Percentiles rank a stretch among this genome's conserved stretches.
phyloP scores from a whole-genome alignment of 2,329 filamentous ascomycete genomes.

The Ceratocystis albifundus region DNA sequence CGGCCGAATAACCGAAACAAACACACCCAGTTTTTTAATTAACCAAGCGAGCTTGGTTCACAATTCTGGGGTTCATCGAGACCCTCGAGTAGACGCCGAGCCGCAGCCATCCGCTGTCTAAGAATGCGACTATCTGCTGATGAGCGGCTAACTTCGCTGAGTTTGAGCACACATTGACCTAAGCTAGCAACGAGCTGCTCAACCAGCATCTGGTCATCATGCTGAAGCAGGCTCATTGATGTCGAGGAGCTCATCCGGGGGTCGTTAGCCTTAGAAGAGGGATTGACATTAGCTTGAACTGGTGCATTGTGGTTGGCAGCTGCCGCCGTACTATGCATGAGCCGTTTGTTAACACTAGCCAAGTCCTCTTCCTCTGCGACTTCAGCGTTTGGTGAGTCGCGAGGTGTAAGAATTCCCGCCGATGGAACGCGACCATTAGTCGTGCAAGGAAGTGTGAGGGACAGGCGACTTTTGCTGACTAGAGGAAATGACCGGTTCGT shows the following conservation, averaged over 20 bases:
- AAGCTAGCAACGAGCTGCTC: conserved; percentile 49
- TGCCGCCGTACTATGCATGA: conserved; percentile 12
- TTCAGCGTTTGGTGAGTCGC: conserved; percentile 40
- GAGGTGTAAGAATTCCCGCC: conserved; percentile 38
- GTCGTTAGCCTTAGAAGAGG: conserved; percentile 34
- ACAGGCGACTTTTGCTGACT: conserved; percentile 37
- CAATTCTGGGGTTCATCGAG: conserved; percentile 36
- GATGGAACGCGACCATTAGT: conserved; percentile 11
- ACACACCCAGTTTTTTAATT: background rate
- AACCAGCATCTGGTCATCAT: conserved; percentile 49
- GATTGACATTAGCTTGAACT: conserved; percentile 30
- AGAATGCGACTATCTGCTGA: conserved; percentile 52
- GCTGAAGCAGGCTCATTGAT: conserved; percentile 38
- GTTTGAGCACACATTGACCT: conserved; percentile 47
- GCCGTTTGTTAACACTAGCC: conserved; percentile 14
- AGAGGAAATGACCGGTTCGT: conserved; percentile 53
- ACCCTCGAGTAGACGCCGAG: conserved; percentile 61
- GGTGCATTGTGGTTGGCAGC: background rate
- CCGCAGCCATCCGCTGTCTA: conserved; percentile 61
- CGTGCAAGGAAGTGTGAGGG: conserved; percentile 23
- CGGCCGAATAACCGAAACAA: background rate
- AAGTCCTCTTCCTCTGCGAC: conserved; percentile 38
- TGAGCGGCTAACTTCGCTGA: conserved; percentile 44
- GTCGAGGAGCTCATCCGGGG: conserved; percentile 24
- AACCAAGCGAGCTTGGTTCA: conserved; percentile 1